Evolutionary conservation across 2,329 filamentous ascomycete species (phyloP), one percentile per base, ranked within the genome.

Genomic region (Trichoderma koningiopsis): DNA sequence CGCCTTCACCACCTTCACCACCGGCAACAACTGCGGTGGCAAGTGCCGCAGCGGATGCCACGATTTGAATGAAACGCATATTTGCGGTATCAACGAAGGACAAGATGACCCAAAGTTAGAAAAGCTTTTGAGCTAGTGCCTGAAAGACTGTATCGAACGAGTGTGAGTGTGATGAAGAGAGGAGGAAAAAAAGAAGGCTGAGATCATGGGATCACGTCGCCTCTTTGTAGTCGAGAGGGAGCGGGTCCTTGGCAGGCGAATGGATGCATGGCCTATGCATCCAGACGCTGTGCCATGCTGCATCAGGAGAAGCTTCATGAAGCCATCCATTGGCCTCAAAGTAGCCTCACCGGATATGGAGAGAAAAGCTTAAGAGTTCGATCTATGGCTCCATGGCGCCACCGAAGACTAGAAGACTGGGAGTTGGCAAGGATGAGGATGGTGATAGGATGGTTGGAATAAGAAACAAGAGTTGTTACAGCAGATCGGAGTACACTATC

Each of bases 31-130:
- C 72, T 22, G 72, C 71, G 60, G 76, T 72, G 57, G 78, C 70
- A 68, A 81, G 74, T 64, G 77, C 79, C 66, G 78, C 79, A 52
- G 74, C 70, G 69, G 79, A 75, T 57, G 75, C 74, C 24, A 81
- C 70, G 33, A 77, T 60, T 70, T 79, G 76, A 70, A 74, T 71
- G 71, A 79, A 73, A 73, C 76, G 81, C 81, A 82, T 82, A 10
- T 72, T 79, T 74, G 71, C 56, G 55, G 22, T 62, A 24, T 68
- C 53, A 73, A 68, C 68, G 19, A 60, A 70, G 70, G 71, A 68
- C 68, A 64, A 73, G 55, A 47, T 14, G 57, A 53, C 58, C n/a
- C 8, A 27, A 56, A 52, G 52, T 31, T 37, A n/a, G 22, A 33
- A 68, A 35, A 55, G 52, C 33, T 22, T 22, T 22, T 49, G 37